phyloP scores from a whole-genome alignment of 148 eudicot species.

The Amaranthus hypochondriacus region DNA sequence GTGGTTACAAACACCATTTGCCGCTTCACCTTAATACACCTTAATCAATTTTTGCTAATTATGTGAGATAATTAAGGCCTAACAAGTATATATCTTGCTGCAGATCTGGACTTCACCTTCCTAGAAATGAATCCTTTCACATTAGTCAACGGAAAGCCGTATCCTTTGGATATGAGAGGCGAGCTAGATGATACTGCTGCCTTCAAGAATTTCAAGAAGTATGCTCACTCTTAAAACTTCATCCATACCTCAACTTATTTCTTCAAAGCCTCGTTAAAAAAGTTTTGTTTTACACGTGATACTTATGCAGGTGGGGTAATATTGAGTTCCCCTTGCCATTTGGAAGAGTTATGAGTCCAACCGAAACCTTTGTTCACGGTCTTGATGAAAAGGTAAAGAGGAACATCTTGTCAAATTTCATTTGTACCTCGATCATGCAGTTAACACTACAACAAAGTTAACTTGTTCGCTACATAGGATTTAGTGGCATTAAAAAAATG shows the following conservation, averaged over 20 bases:
- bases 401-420: not conserved
- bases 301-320: slow-evolving; percentile 69
- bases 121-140: slow-evolving; percentile 98
- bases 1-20: too few relatives aligned
- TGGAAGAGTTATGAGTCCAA: slow-evolving; percentile 95
- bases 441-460: not conserved
- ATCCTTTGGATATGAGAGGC: slow-evolving; percentile 98
- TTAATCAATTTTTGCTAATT: not conserved
- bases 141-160: slow-evolving; percentile 86
- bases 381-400: slow-evolving; percentile 87
- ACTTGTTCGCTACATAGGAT: too few relatives aligned
- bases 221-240: slow-evolving; percentile 8
- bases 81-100: not conserved
- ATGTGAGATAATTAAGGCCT: too few relatives aligned
- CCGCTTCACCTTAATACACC: not conserved
- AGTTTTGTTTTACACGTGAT: not conserved
- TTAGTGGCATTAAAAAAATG: too few relatives aligned
- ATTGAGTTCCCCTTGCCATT: slow-evolving; percentile 96
- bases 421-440: not conserved
- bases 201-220: slow-evolving; percentile 52
- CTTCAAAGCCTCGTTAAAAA: not conserved
- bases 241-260: not conserved
- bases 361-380: slow-evolving; percentile 84
- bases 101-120: slow-evolving; percentile 95
- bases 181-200: slow-evolving; percentile 97